A percentile compares a stretch with the other conserved stretches of the same genome.
Evolutionary conservation across 2,329 filamentous ascomycete species (phyloP).

Genomic region (Cladophialophora bantiana): DNA sequence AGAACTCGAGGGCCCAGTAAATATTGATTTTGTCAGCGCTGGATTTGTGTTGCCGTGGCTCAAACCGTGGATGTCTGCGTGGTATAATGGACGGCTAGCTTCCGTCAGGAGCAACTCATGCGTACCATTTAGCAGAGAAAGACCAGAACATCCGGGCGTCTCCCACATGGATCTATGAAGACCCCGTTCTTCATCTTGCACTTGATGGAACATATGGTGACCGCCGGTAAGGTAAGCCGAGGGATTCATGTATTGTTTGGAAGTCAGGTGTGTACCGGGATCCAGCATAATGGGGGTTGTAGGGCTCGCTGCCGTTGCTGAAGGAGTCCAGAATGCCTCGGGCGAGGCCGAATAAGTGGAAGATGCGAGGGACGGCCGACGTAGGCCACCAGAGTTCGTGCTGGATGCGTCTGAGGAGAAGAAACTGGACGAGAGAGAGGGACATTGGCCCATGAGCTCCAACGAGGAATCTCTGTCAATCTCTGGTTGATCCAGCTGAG

Average conservation of each 20-base stretch:
- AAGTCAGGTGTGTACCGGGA: conserved; percentile 16
- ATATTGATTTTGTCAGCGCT: conserved; percentile 38
- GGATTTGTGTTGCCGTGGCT: conserved; percentile 30
- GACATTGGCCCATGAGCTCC: conserved; percentile 29
- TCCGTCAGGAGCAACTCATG: conserved; percentile 21
- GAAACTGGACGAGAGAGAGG: conserved; percentile 36
- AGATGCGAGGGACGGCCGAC: conserved; percentile 31
- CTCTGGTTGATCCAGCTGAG: conserved; percentile 20
- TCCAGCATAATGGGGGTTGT: conserved; percentile 31
- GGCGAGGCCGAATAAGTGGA: conserved; percentile 34
- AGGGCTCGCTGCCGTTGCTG: conserved; percentile 31
- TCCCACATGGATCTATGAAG: conserved; percentile 25
- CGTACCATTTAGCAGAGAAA: conserved; percentile 19
- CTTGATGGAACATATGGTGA: conserved; percentile 24
- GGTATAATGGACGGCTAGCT: conserved; percentile 13
- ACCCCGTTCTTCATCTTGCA: conserved; percentile 28
- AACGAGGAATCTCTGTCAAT: conserved; percentile 32
- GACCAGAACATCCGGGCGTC: conserved; percentile 4
- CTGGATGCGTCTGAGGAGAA: conserved; percentile 33
- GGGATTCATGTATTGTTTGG: conserved; percentile 31
- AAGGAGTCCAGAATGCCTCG: conserved; percentile 34
- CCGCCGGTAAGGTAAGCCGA: conserved; percentile 21
- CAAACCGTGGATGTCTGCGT: conserved; percentile 9
- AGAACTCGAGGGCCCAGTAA: conserved; percentile 19
- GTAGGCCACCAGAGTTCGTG: conserved; percentile 23